These are phyloP conservation scores for Pseudonitzschia delicatissima DNA, from an alignment of 108 stramenopile species.

Conservation along the genomic window DNA sequence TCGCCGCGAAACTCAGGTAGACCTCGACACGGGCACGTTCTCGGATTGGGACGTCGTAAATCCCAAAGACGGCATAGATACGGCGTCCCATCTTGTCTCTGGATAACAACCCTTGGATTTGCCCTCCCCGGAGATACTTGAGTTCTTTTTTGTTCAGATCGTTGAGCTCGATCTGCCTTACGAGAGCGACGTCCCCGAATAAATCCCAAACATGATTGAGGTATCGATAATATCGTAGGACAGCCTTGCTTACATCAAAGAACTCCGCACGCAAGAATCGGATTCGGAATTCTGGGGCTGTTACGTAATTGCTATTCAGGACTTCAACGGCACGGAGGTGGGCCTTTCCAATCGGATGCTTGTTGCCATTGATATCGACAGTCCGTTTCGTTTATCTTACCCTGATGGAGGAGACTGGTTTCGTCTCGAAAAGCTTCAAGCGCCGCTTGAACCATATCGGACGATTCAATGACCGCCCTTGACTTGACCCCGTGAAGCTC, in stretches of 20 bases:
- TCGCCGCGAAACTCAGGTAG: neutral
- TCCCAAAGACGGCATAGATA: neutral
- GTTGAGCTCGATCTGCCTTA: neutral
- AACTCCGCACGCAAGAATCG: constrained; percentile 38
- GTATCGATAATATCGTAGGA: constrained; percentile 19
- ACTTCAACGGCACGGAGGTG: too few relatives aligned
- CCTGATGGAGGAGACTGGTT: too few relatives aligned
- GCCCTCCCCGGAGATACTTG: neutral
- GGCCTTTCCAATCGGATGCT: too few relatives aligned
- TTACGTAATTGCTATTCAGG: too few relatives aligned
- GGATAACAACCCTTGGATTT: neutral
- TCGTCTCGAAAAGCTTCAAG: too few relatives aligned
- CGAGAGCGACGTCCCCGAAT: constrained; percentile 18
- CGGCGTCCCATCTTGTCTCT: constrained; percentile 5
- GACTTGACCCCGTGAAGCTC: too few relatives aligned
- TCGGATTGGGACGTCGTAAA: too few relatives aligned
- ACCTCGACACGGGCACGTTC: neutral
- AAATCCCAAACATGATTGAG: constrained; percentile 28
- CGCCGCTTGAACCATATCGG: too few relatives aligned
- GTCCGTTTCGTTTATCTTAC: too few relatives aligned
- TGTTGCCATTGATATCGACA: too few relatives aligned
- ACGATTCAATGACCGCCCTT: too few relatives aligned
- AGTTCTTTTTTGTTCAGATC: neutral
- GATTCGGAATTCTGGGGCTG: constrained; percentile 37
- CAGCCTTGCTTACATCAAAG: constrained; percentile 35